Conservation (phyloP, 1,284 basidiomycete species). For the Heterobasidion parviporum region DNA sequence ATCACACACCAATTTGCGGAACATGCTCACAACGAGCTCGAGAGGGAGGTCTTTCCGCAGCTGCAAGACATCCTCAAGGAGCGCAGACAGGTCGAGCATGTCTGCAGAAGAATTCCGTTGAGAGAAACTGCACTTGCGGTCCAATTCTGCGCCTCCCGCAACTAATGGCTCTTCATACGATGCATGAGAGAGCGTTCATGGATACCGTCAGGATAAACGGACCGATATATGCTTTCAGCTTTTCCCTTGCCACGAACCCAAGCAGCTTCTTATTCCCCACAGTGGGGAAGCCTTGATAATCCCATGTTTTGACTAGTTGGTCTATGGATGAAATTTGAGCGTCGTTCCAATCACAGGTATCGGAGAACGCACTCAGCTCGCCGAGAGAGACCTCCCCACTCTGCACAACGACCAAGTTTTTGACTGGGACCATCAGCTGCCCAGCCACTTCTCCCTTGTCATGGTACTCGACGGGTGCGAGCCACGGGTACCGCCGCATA, state of each 20-base stretch:
- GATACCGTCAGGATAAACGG: constrained; percentile 13
- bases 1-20: constrained; percentile 55
- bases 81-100: constrained; percentile 37
- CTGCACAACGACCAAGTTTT: constrained; percentile 42
- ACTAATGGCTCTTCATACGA: constrained; percentile 20
- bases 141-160: constrained; percentile 20
- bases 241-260: constrained; percentile 53
- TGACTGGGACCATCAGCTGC: constrained; percentile 51
- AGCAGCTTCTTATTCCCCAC: constrained; percentile 41
- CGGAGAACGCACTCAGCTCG: constrained; percentile 35
- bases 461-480: constrained; percentile 61
- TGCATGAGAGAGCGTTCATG: background rate
- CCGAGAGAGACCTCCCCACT: constrained; percentile 31
- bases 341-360: background rate
- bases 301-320: constrained; percentile 33
- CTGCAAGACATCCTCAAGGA: constrained; percentile 53
- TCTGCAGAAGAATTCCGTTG: constrained; percentile 11
- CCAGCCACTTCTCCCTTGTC: constrained; percentile 57
- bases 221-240: constrained; percentile 44
- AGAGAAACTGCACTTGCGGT: constrained; percentile 33
- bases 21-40: constrained; percentile 63
- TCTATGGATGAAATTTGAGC: constrained; percentile 3
- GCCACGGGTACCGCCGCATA: constrained; percentile 65
- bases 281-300: constrained; percentile 58
- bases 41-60: constrained; percentile 60